Conservation (phyloP, 2,329 filamentous ascomycete genomes). For the Colletotrichum lupini region DNA sequence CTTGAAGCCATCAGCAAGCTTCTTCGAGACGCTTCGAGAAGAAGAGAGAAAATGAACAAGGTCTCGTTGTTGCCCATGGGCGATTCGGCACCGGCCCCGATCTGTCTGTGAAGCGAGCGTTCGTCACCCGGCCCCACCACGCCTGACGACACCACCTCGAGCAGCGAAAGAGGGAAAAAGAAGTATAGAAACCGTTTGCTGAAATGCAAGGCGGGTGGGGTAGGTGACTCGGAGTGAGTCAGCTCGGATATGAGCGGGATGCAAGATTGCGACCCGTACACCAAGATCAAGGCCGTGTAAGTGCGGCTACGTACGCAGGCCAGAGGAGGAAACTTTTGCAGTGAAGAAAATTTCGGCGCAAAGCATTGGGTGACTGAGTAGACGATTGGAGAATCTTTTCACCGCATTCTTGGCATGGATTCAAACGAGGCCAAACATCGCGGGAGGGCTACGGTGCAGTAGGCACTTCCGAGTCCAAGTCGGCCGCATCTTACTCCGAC, state of each 20-base stretch:
- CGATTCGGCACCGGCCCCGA: slow-evolving; percentile 15
- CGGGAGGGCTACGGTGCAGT: background rate
- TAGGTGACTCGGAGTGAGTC: slow-evolving; percentile 5
- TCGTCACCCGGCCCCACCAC: slow-evolving; percentile 14
- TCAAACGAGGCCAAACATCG: background rate
- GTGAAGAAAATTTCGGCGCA: background rate
- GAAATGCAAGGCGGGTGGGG: background rate
- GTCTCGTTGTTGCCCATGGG: background rate
- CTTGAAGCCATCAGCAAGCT: background rate
- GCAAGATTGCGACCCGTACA: background rate
- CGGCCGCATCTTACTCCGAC: background rate
- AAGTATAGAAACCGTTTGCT: background rate
- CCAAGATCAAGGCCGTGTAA: background rate
- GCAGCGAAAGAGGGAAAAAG: too few species aligned
- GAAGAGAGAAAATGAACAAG: background rate
- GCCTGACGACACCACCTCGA: background rate
- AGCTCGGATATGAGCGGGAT: background rate
- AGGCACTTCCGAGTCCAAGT: too few species aligned
- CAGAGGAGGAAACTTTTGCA: too few species aligned
- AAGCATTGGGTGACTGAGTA: background rate
- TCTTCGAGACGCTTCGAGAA: background rate
- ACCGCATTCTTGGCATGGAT: background rate
- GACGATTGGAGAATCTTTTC: background rate
- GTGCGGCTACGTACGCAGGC: too few species aligned
- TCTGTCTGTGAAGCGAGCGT: background rate